A percentile compares a stretch with the other conserved stretches of the same genome.
phyloP scores from a whole-genome alignment of 2,329 filamentous ascomycete species.

The Neophaeococcomyces mojaviensis region DNA sequence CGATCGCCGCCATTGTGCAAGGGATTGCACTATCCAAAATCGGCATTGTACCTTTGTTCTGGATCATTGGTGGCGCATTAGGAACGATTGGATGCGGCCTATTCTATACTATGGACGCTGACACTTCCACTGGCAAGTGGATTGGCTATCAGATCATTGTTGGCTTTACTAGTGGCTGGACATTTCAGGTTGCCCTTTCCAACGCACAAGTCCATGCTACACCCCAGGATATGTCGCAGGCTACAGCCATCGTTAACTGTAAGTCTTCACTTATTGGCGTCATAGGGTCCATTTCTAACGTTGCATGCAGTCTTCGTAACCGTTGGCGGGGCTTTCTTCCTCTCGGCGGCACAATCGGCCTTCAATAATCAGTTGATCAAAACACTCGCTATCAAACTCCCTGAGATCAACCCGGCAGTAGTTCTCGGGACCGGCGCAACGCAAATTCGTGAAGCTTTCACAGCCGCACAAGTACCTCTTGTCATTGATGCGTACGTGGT shows the following conservation, averaged over 20 bases:
- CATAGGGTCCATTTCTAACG: too few species aligned
- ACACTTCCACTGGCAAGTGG: constrained; percentile 26
- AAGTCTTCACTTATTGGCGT: too few species aligned
- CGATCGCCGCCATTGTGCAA: constrained; percentile 27
- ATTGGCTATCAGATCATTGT: constrained; percentile 32
- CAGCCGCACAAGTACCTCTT: constrained; percentile 20
- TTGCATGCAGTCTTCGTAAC: constrained; percentile 26
- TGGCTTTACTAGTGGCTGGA: constrained; percentile 26
- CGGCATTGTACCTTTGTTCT: constrained; percentile 24
- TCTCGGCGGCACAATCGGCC: constrained; percentile 27
- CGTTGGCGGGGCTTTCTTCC: constrained; percentile 27
- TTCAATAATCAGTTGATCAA: constrained; percentile 28
- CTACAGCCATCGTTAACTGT: constrained; percentile 23
- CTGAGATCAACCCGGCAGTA: constrained; percentile 21
- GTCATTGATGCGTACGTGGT: constrained; percentile 29
- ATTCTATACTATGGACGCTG: constrained; percentile 28
- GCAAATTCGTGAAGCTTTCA: constrained; percentile 25
- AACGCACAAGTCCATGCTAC: constrained; percentile 23
- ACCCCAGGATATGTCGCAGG: constrained; percentile 24
- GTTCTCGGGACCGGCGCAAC: constrained; percentile 28
- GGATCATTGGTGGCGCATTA: constrained; percentile 24
- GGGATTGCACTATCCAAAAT: constrained; percentile 28
- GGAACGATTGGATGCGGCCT: constrained; percentile 27
- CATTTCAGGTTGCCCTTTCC: constrained; percentile 25
- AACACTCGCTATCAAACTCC: constrained; percentile 20